Evolutionary conservation across 768 basidiomycete species (phyloP).

Genomic region (Rhodotorula diobovata): DNA sequence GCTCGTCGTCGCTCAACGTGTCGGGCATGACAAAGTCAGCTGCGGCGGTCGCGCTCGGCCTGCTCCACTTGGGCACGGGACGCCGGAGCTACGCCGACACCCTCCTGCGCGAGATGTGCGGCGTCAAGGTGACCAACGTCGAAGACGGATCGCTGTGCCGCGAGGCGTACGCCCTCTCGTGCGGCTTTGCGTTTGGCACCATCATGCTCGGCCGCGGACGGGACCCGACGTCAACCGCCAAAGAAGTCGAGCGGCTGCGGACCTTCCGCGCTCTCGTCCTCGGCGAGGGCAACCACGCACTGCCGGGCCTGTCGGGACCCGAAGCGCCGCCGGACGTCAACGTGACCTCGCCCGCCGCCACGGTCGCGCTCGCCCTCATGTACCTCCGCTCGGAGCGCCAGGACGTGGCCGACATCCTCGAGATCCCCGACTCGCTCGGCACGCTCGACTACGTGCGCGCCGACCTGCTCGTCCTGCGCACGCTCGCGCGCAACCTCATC

Average conservation of each 20-base stretch:
- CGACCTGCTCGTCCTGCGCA: conserved; percentile 75
- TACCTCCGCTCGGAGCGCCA: conserved; percentile 76
- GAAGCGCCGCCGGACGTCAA: conserved; percentile 65
- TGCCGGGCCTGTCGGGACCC: neutral
- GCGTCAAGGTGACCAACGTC: conserved; percentile 69
- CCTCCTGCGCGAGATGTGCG: conserved; percentile 74
- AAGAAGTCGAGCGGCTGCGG: conserved; percentile 23
- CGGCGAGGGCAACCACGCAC: conserved; percentile 18
- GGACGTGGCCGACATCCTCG: conserved; percentile 80
- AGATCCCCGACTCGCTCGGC: conserved; percentile 72
- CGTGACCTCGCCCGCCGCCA: conserved; percentile 84
- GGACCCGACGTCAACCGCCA: conserved; percentile 62
- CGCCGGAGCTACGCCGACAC: conserved; percentile 90
- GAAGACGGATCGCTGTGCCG: conserved; percentile 82
- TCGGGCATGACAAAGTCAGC: conserved; percentile 84
- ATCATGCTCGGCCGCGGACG: conserved; percentile 86
- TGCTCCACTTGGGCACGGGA: conserved; percentile 81
- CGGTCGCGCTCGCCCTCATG: conserved; percentile 86
- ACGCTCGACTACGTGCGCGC: conserved; percentile 82
- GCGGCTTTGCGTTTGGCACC: conserved; percentile 89
- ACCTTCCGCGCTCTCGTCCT: conserved; percentile 30
- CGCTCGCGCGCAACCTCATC: conserved; percentile 70
- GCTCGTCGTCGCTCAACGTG: conserved; percentile 81
- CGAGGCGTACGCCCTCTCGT: conserved; percentile 84
- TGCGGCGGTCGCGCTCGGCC: conserved; percentile 77